A percentile compares a stretch with the other conserved stretches of the same genome.
These are phyloP conservation scores for Pichia phayaonensis DNA, from an alignment of 805 yeast species.

Conservation along the genomic window DNA sequence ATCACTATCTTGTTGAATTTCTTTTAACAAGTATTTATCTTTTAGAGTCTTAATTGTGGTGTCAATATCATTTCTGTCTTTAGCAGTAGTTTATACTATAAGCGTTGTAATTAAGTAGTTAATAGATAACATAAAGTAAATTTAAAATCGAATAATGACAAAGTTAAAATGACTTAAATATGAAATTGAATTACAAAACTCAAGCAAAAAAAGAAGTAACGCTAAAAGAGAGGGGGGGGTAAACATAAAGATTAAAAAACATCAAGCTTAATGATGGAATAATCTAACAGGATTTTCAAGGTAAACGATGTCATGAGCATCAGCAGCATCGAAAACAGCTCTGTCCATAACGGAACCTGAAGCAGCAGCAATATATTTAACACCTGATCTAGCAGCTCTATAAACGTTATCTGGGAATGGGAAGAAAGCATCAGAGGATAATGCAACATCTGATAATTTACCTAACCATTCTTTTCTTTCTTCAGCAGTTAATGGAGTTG, in stretches of 20 bases:
- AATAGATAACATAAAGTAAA: too few relatives aligned
- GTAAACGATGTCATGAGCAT: slow-evolving; percentile 80
- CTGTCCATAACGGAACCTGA: slow-evolving; percentile 97
- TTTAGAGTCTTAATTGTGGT: too few relatives aligned
- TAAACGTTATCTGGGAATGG: slow-evolving; percentile 99
- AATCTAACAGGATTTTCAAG: slow-evolving; percentile 96
- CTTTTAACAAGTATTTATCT: too few relatives aligned
- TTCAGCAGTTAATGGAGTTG: slow-evolving; percentile 69
- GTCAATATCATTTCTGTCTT: too few relatives aligned
- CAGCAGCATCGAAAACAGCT: slow-evolving; percentile 94
- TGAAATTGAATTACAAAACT: not conserved
- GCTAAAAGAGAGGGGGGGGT: too few relatives aligned
- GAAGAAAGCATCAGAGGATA: slow-evolving; percentile 98
- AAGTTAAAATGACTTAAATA: not conserved
- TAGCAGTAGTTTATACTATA: too few relatives aligned
- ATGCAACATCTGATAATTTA: slow-evolving; percentile 77
- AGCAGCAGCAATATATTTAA: slow-evolving; percentile 92
- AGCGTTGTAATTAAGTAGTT: too few relatives aligned
- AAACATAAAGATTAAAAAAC: too few relatives aligned
- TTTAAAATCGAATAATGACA: not conserved
- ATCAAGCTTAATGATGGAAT: slow-evolving; percentile 77
- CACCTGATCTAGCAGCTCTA: slow-evolving; percentile 96
- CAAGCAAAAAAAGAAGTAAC: not conserved
- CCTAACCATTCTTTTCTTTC: slow-evolving; percentile 86
- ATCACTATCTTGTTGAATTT: too few relatives aligned